phyloP scores from a whole-genome alignment of 2,329 filamentous ascomycete species.

The Botrytis tulipae region DNA sequence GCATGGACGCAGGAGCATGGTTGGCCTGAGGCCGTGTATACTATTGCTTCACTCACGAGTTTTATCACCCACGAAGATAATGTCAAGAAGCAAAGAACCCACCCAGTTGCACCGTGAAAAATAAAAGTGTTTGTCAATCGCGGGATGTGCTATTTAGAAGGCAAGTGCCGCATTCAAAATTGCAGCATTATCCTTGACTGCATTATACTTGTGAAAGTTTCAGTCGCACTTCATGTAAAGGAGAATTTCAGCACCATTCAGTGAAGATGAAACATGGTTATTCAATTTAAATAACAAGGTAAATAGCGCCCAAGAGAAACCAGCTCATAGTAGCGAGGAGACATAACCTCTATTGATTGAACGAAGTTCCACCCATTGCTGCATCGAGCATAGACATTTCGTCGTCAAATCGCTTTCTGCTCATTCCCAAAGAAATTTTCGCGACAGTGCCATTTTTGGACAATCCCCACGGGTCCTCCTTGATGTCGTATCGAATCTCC shows the following conservation, averaged over 20 bases:
- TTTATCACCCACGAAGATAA: slow-evolving; percentile 31
- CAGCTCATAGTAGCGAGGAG: not conserved
- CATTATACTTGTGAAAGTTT: not conserved
- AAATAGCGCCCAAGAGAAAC: not conserved
- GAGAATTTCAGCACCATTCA: not conserved
- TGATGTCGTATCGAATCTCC: not conserved
- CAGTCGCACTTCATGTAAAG: not conserved
- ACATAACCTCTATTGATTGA: not conserved
- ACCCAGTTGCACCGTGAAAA: not conserved
- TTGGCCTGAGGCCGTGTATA: slow-evolving; percentile 33
- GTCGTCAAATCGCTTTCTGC: not conserved
- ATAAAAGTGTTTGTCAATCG: not conserved
- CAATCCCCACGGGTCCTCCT: not conserved
- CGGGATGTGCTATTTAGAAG: not conserved
- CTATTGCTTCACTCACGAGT: slow-evolving; percentile 35
- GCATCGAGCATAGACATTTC: not conserved
- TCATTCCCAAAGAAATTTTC: not conserved
- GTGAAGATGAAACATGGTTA: not conserved
- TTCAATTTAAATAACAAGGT: not conserved
- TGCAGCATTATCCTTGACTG: not conserved
- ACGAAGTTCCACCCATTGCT: not conserved
- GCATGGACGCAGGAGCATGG: slow-evolving; percentile 32
- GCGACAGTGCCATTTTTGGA: not conserved
- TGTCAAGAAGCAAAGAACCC: slow-evolving; percentile 7
- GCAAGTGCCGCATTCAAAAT: not conserved